Conservation (phyloP, 2,329 filamentous ascomycete genomes). For the Calonectria hongkongensis region DNA sequence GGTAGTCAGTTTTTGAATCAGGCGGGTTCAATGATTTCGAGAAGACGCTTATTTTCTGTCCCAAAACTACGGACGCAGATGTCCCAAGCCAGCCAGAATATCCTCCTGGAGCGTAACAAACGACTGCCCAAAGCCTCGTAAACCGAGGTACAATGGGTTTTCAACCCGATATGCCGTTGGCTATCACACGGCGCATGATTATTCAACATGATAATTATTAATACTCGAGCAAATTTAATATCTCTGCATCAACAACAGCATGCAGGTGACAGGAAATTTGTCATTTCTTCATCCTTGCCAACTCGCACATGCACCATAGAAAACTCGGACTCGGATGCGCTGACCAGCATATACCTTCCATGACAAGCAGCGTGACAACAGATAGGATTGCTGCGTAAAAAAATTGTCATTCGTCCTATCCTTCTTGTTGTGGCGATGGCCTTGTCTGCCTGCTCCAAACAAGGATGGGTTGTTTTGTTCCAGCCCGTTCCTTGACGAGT, state of each 20-base stretch:
- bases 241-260: neutral
- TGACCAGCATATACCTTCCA: conserved; percentile 1
- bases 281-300: neutral
- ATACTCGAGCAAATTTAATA: neutral
- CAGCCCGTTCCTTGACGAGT: neutral
- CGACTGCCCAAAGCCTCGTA: too few species aligned
- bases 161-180: neutral
- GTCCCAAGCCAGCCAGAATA: too few species aligned
- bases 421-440: neutral
- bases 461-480: too few species aligned
- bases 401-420: neutral
- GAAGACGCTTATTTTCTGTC: too few species aligned
- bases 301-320: neutral
- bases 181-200: neutral
- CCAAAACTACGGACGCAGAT: too few species aligned
- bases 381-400: neutral
- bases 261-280: neutral
- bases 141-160: too few species aligned
- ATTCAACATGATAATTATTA: neutral
- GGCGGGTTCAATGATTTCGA: too few species aligned
- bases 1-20: too few species aligned
- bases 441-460: neutral
- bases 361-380: neutral
- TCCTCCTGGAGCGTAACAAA: too few species aligned
- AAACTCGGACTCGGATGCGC: neutral